phyloP scores from a whole-genome alignment of 306 rosid species.

The Inga laurina region DNA sequence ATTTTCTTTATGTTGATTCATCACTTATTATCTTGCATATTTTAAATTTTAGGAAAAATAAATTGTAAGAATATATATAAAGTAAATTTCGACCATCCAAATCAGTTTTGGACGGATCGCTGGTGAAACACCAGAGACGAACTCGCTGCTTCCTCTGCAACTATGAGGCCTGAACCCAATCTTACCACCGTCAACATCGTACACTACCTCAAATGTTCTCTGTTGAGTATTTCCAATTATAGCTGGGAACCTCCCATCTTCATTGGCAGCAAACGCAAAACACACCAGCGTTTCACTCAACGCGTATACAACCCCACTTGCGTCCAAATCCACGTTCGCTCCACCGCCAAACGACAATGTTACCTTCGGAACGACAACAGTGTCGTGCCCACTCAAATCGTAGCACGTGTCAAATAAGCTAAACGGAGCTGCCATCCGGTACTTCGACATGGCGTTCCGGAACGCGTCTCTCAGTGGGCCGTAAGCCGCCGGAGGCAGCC shows the following conservation, averaged over 20 bases:
- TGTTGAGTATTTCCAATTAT: not conserved
- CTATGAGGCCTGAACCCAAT: not conserved
- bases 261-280: not conserved
- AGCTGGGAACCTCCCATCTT: accelerated
- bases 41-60: too few relatives aligned
- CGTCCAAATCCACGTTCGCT: not conserved
- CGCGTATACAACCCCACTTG: not conserved
- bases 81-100: not conserved
- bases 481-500: not conserved
- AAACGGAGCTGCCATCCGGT: not conserved
- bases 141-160: not conserved
- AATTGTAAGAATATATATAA: not conserved
- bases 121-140: not conserved
- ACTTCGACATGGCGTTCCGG: not conserved
- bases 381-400: not conserved
- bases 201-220: not conserved
- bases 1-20: not conserved
- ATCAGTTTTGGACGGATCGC: not conserved
- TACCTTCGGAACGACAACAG: not conserved
- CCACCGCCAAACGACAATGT: not conserved
- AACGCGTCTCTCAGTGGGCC: not conserved
- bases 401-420: conserved; percentile 23
- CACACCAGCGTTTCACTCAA: not conserved
- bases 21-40: not conserved
- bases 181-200: not conserved